Evolutionary conservation across 2,329 filamentous ascomycete genomes (phyloP).

Genomic region (Cercospora zeae-maydis): DNA sequence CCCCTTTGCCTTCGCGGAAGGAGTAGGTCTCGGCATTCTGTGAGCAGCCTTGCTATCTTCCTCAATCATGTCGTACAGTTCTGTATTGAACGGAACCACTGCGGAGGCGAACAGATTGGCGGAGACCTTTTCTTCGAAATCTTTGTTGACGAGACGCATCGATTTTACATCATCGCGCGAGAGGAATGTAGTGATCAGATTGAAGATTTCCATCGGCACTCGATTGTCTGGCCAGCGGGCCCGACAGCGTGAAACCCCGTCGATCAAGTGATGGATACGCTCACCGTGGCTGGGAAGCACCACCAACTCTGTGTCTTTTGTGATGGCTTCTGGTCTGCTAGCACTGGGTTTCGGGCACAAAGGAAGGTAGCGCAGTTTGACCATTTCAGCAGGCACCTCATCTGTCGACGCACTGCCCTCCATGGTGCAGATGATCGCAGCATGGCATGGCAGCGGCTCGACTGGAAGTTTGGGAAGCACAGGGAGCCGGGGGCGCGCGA

Average conservation of each 20-base stretch:
- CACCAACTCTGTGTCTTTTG: slow-evolving; percentile 19
- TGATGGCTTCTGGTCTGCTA: slow-evolving; percentile 5
- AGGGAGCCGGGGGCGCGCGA: slow-evolving; percentile 8
- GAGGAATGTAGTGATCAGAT: slow-evolving; percentile 54
- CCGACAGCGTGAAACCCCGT: not conserved
- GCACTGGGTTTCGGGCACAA: slow-evolving; percentile 14
- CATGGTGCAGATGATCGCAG: slow-evolving; percentile 24
- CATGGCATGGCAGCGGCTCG: slow-evolving; percentile 14
- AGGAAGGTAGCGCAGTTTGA: slow-evolving; percentile 24
- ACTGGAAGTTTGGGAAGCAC: slow-evolving; percentile 1
- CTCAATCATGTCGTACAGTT: slow-evolving; percentile 57
- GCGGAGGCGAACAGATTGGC: slow-evolving; percentile 59
- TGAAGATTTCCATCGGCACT: slow-evolving; percentile 62
- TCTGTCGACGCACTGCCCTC: slow-evolving; percentile 1
- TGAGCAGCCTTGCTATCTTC: slow-evolving; percentile 32
- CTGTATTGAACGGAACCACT: slow-evolving; percentile 62
- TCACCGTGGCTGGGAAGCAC: slow-evolving; percentile 22
- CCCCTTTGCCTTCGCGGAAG: slow-evolving; percentile 12
- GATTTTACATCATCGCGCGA: slow-evolving; percentile 57
- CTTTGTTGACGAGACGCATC: slow-evolving; percentile 59
- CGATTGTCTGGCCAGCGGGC: slow-evolving; percentile 39
- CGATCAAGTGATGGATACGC: slow-evolving; percentile 13
- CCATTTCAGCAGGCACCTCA: not conserved
- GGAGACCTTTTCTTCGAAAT: slow-evolving; percentile 58
- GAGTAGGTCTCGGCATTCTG: not conserved